Conservation (phyloP, 2,329 filamentous ascomycete species). For the Mariannaea elegans region DNA sequence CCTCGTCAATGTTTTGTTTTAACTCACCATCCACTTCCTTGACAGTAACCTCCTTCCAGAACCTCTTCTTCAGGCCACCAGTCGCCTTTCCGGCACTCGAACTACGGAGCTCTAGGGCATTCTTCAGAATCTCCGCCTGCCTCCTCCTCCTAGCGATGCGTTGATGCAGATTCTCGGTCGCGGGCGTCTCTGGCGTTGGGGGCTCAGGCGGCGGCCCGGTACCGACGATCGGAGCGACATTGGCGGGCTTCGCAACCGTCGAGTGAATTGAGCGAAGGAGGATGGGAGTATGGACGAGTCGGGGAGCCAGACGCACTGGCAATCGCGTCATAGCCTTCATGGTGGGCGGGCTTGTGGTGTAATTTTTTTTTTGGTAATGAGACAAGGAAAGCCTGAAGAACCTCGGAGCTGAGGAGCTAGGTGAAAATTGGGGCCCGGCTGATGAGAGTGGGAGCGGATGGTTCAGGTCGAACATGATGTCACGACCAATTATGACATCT, state of each 20-base stretch:
- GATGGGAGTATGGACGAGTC: conserved; percentile 29
- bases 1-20: not conserved
- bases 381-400: conserved; percentile 12
- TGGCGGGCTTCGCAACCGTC: conserved; percentile 49
- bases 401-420: conserved; percentile 11
- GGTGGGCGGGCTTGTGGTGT: conserved; percentile 18
- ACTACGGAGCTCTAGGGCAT: conserved; percentile 58
- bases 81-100: conserved; percentile 50
- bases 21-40: conserved; percentile 69
- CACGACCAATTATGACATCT: conserved; percentile 20
- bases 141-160: conserved; percentile 60
- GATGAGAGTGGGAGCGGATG: conserved; percentile 22
- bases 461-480: conserved; percentile 33
- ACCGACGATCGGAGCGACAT: conserved; percentile 62
- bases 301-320: conserved; percentile 48
- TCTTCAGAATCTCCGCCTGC: conserved; percentile 65
- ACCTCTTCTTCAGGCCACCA: conserved; percentile 70
- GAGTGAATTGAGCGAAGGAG: conserved; percentile 45
- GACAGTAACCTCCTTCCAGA: conserved; percentile 88
- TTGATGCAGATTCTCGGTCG: conserved; percentile 50
- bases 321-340: conserved; percentile 55
- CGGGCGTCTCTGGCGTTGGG: conserved; percentile 57
- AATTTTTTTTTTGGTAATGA: conserved; percentile 9
- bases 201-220: conserved; percentile 68
- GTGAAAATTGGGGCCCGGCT: conserved; percentile 34